Conservation (phyloP, 2,329 filamentous ascomycete genomes). For the Diaporthe longicolla region DNA sequence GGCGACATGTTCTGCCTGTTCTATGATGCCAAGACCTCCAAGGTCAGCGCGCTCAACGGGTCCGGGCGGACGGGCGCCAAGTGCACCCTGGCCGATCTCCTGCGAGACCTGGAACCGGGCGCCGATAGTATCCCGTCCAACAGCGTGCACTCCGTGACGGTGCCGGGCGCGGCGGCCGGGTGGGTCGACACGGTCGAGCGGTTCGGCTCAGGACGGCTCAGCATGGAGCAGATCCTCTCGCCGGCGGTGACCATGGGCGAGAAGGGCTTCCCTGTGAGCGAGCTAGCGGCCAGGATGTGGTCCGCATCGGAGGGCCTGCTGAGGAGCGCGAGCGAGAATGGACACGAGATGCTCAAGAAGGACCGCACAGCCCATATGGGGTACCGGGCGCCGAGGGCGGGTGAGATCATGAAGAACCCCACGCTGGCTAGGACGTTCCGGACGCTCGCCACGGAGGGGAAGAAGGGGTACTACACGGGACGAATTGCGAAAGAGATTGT, state of each 20-base stretch:
- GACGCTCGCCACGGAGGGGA: conserved; percentile 82
- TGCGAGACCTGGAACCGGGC: conserved; percentile 76
- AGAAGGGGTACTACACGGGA: conserved; percentile 92
- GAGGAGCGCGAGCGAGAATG: conserved; percentile 85
- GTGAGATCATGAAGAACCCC: conserved; percentile 92
- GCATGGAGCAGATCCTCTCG: conserved; percentile 80
- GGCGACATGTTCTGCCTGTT: conserved; percentile 98
- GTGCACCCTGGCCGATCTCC: conserved; percentile 77
- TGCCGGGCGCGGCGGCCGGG: conserved; percentile 91
- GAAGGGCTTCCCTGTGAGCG: conserved; percentile 89
- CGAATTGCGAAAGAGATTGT: conserved; percentile 85
- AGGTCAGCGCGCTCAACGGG: conserved; percentile 89
- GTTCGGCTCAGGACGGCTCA: conserved; percentile 90
- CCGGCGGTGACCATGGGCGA: conserved; percentile 91
- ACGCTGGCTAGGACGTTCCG: conserved; percentile 86
- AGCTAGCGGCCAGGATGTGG: conserved; percentile 85
- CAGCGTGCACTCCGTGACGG: conserved; percentile 86
- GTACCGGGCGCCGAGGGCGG: conserved; percentile 80
- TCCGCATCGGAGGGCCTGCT: conserved; percentile 72
- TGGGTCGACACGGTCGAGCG: conserved; percentile 92
- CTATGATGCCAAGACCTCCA: conserved; percentile 86
- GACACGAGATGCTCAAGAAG: conserved; percentile 86
- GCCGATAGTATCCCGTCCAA: conserved; percentile 73
- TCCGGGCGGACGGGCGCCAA: conserved; percentile 86
- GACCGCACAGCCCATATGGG: conserved; percentile 77